Percentiles rank a stretch among this genome's conserved stretches.
Conservation (phyloP, 495 filamentous ascomycete genomes). For the Penicillium steckii region DNA sequence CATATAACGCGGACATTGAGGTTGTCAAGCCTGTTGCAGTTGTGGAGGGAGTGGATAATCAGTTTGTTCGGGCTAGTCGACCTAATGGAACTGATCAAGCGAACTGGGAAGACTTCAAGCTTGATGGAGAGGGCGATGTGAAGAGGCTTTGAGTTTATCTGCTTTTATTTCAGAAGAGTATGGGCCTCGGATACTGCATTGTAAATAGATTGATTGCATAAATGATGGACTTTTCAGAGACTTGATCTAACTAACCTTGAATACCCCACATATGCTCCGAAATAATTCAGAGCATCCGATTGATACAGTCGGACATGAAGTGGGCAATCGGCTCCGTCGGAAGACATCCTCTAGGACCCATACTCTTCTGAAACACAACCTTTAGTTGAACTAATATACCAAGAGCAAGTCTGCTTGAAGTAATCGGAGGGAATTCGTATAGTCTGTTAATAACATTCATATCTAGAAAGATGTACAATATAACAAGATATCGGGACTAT, state of each 20-base stretch:
- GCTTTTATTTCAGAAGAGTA: neutral
- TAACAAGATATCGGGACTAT: too few species aligned
- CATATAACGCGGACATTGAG: constrained; percentile 40
- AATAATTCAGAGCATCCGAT: neutral
- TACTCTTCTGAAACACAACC: too few species aligned
- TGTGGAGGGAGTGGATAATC: constrained; percentile 41
- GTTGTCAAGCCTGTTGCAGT: constrained; percentile 37
- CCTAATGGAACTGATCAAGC: constrained; percentile 40
- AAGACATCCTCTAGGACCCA: too few species aligned
- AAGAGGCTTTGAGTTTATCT: constrained; percentile 15
- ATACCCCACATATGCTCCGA: neutral
- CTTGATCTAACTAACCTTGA: neutral
- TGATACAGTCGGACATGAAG: neutral
- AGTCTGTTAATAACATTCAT: too few species aligned
- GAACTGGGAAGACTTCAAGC: constrained; percentile 36
- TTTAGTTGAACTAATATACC: too few species aligned
- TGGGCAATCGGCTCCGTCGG: constrained; percentile 5
- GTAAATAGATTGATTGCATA: constrained; percentile 7
- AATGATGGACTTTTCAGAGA: neutral
- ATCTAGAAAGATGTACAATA: too few species aligned
- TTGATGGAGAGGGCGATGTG: constrained; percentile 17
- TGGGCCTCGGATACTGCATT: constrained; percentile 1
- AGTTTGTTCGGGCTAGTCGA: constrained; percentile 39
- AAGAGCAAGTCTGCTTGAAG: too few species aligned
- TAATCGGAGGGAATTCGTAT: too few species aligned